Evolutionary conservation across 2,329 filamentous ascomycete species (phyloP).

Genomic region (Exophiala spinifera): DNA sequence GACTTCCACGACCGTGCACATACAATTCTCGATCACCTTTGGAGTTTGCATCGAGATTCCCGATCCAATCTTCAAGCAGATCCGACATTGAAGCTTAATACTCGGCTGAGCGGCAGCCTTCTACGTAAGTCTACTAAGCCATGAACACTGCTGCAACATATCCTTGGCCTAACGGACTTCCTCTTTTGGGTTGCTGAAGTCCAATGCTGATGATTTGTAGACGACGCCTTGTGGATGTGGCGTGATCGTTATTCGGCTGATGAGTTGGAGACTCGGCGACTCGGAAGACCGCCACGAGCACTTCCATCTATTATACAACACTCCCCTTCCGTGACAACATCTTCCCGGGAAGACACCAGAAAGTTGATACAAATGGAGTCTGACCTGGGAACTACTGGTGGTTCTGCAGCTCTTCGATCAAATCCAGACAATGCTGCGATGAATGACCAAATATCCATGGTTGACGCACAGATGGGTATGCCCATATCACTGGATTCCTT

Average conservation of each 20-base stretch:
- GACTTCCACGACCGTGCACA: conserved; percentile 23
- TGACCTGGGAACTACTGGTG: no score
- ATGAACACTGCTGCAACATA: no score
- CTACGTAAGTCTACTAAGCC: conserved; percentile 20
- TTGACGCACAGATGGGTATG: background rate
- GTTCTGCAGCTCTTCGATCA: no score
- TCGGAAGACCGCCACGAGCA: conserved; percentile 2
- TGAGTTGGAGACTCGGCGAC: conserved; percentile 1
- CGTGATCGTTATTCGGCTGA: background rate
- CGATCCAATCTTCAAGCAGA: conserved; percentile 10
- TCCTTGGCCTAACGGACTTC: no score
- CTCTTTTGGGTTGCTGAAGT: no score
- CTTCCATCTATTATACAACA: conserved; percentile 5
- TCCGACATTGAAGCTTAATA: conserved; percentile 21
- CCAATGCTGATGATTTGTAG: no score
- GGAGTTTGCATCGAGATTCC: conserved; percentile 15
- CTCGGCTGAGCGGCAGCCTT: conserved; percentile 20
- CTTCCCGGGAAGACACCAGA: background rate
- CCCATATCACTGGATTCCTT: conserved; percentile 1
- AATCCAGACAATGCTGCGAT: no score
- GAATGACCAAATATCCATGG: no score
- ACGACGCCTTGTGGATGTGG: no score
- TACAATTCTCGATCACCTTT: conserved; percentile 27
- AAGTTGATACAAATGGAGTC: no score
- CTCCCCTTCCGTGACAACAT: background rate